A percentile compares a stretch with the other conserved stretches of the same genome.
These are phyloP conservation scores for Phyllachora maydis DNA, from an alignment of 2,329 filamentous ascomycete species.

Conservation along the genomic window DNA sequence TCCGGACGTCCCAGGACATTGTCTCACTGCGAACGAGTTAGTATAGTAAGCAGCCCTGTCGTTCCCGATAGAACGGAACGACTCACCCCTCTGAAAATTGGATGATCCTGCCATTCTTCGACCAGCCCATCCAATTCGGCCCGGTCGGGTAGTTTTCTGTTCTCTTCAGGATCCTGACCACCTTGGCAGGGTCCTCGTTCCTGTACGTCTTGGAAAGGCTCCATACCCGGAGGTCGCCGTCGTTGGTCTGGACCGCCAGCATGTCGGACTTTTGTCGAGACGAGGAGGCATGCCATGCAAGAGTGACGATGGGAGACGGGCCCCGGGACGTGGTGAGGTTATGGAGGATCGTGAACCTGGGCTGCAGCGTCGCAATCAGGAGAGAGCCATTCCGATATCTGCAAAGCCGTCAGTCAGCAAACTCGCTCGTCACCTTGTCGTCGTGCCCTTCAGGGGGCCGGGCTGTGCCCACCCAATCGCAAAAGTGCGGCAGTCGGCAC, in stretches of 20 bases:
- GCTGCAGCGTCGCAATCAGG: constrained; percentile 71
- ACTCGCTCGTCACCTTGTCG: no score
- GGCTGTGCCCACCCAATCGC: constrained; percentile 64
- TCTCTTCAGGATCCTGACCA: constrained; percentile 71
- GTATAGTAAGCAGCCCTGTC: no score
- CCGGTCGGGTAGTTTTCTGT: constrained; percentile 53
- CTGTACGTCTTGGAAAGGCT: constrained; percentile 71
- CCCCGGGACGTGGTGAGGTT: constrained; percentile 68
- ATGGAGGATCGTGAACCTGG: constrained; percentile 83
- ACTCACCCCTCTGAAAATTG: constrained; percentile 81
- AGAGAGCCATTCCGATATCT: constrained; percentile 94
- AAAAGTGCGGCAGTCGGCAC: constrained; percentile 80
- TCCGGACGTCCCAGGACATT: constrained; percentile 88
- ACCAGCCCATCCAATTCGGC: constrained; percentile 95
- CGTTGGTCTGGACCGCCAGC: constrained; percentile 79
- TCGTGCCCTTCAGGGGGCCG: neutral
- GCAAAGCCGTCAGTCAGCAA: constrained; percentile 3
- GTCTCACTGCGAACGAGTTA: constrained; percentile 46
- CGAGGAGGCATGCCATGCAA: constrained; percentile 93
- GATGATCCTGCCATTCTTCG: constrained; percentile 89
- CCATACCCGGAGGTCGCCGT: constrained; percentile 90
- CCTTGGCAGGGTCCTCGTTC: constrained; percentile 57
- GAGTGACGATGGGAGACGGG: constrained; percentile 68
- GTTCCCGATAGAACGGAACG: constrained; percentile 2
- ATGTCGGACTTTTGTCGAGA: constrained; percentile 94